Conservation (phyloP, 2,329 filamentous ascomycete genomes). For the Seiridium unicorne region DNA sequence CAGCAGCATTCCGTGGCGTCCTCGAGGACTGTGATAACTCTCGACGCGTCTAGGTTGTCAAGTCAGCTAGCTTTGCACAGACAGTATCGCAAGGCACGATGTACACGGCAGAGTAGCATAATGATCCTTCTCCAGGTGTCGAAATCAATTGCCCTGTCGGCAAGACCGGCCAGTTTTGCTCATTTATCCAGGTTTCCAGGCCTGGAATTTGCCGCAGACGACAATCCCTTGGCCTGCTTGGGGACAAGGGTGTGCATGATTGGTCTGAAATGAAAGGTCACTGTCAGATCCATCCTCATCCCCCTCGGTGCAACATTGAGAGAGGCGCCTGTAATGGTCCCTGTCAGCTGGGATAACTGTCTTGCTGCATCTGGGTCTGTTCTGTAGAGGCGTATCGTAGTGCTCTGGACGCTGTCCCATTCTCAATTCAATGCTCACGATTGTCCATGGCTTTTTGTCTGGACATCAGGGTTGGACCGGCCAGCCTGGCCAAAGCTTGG, state of each 20-base stretch:
- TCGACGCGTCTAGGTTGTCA: too few relatives aligned
- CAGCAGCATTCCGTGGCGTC: too few relatives aligned
- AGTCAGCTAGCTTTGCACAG: too few relatives aligned
- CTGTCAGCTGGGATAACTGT: too few relatives aligned
- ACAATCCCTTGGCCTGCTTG: background rate
- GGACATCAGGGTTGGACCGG: too few relatives aligned
- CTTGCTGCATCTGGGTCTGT: too few relatives aligned
- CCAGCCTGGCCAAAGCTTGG: too few relatives aligned
- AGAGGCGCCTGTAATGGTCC: background rate
- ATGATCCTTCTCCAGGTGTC: background rate
- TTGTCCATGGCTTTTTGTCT: too few relatives aligned
- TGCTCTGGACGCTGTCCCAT: too few relatives aligned
- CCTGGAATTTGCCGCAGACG: background rate
- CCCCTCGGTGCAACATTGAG: background rate
- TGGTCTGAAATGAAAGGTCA: background rate
- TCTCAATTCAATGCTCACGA: too few relatives aligned
- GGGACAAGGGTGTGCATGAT: background rate
- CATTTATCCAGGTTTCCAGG: constrained; percentile 1
- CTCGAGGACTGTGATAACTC: too few relatives aligned
- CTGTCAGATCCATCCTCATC: background rate
- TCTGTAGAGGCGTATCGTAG: too few relatives aligned
- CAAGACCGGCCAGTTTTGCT: background rate
- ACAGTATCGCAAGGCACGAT: background rate
- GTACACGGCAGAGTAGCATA: background rate
- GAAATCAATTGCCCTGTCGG: background rate